Evolutionary conservation across 371 early-diverging fungal genomes (phyloP).

Genomic region (Mucor piriformis): DNA sequence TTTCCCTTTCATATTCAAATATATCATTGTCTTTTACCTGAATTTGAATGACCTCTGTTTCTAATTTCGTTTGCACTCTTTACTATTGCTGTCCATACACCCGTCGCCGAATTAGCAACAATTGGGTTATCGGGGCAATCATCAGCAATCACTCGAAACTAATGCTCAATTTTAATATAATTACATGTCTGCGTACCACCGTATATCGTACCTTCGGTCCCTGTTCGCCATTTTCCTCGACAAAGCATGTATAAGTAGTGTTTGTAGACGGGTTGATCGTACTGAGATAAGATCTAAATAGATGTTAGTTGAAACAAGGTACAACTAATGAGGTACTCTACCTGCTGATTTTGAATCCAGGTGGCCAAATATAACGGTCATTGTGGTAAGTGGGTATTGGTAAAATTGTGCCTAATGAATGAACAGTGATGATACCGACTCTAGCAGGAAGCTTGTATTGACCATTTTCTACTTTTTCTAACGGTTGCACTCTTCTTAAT

Average conservation of each 20-base stretch:
- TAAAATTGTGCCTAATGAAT: slow-evolving; percentile 72
- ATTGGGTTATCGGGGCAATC: slow-evolving; percentile 67
- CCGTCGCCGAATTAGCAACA: slow-evolving; percentile 80
- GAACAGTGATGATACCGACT: slow-evolving; percentile 77
- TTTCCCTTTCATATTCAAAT: neutral
- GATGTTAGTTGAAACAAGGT: neutral
- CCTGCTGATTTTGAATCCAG: slow-evolving; percentile 75
- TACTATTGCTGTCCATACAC: slow-evolving; percentile 87
- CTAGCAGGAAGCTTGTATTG: slow-evolving; percentile 72
- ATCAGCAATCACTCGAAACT: slow-evolving; percentile 78
- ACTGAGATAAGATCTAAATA: slow-evolving; percentile 65
- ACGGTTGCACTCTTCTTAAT: neutral
- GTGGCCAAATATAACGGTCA: slow-evolving; percentile 90
- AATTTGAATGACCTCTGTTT: slow-evolving; percentile 77
- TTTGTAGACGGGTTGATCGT: slow-evolving; percentile 65
- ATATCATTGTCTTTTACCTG: slow-evolving; percentile 30
- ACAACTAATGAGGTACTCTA: slow-evolving; percentile 4
- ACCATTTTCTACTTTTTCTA: neutral
- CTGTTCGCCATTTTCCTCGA: slow-evolving; percentile 77
- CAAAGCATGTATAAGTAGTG: slow-evolving; percentile 71
- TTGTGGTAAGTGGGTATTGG: slow-evolving; percentile 83
- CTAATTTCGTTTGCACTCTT: slow-evolving; percentile 77
- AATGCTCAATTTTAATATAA: neutral
- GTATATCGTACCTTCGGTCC: slow-evolving; percentile 52
- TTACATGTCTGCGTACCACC: neutral